Evolutionary conservation across 2,329 filamentous ascomycete species (phyloP).

Genomic region (Parasarocladium wereldwijsianum): DNA sequence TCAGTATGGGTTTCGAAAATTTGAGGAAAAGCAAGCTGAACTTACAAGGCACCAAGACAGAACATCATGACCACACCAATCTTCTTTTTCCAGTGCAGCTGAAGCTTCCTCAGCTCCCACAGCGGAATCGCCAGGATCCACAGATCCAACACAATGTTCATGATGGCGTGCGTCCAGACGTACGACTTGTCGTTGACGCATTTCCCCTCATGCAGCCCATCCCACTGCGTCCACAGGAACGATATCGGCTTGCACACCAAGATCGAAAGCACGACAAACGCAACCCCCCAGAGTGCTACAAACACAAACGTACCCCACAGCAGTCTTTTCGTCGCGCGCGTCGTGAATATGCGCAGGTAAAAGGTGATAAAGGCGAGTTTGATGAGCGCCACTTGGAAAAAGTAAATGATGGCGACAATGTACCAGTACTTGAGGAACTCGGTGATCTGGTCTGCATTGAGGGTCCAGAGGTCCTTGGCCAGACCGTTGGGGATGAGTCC

Average conservation of each 20-base stretch:
- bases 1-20: not conserved
- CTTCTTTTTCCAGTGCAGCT: slow-evolving; percentile 28
- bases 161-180: slow-evolving; percentile 30
- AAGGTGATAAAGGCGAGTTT: slow-evolving; percentile 35
- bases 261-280: slow-evolving; percentile 23
- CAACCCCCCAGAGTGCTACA: slow-evolving; percentile 18
- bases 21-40: no score
- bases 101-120: slow-evolving; percentile 20
- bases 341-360: slow-evolving; percentile 35
- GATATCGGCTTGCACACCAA: slow-evolving; percentile 32
- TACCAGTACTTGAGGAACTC: slow-evolving; percentile 24
- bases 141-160: slow-evolving; percentile 32
- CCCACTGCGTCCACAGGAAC: slow-evolving; percentile 36
- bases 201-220: slow-evolving; percentile 24
- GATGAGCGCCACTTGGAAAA: slow-evolving; percentile 23
- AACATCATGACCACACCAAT: slow-evolving; percentile 28
- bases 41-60: slow-evolving; percentile 23
- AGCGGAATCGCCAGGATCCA: slow-evolving; percentile 32
- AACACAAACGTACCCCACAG: slow-evolving; percentile 23
- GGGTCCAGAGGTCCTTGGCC: slow-evolving; percentile 30
- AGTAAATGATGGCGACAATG: slow-evolving; percentile 24
- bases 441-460: slow-evolving; percentile 23
- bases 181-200: slow-evolving; percentile 31
- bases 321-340: slow-evolving; percentile 16
- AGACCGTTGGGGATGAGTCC: slow-evolving; percentile 20